A percentile compares a stretch with the other conserved stretches of the same genome.
These are phyloP conservation scores for Ogataea paraovalis DNA, from an alignment of 805 yeast species.

Conservation along the genomic window DNA sequence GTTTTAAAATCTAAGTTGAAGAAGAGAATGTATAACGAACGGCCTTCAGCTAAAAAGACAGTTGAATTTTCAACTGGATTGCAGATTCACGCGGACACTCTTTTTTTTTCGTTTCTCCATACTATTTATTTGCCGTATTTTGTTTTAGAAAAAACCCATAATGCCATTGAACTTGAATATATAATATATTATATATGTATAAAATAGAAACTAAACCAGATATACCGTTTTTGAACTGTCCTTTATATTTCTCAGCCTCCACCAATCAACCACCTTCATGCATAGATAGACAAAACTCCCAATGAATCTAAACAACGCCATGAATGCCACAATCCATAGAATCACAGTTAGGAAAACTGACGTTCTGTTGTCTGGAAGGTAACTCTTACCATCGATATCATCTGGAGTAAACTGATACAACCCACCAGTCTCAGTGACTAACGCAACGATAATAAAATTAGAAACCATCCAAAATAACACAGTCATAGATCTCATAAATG, in stretches of 20 bases:
- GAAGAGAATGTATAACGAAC: no score
- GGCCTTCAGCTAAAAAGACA: no score
- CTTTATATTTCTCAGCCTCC: constrained; percentile 15
- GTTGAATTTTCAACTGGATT: no score
- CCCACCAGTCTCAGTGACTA: constrained; percentile 85
- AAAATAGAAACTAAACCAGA: constrained; percentile 1
- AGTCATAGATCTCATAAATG: constrained; percentile 83
- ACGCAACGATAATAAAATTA: constrained; percentile 75
- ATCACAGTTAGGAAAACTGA: constrained; percentile 75
- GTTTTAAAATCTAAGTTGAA: no score
- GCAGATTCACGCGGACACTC: background rate
- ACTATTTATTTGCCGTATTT: no score
- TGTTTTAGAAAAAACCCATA: no score
- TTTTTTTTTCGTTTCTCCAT: background rate
- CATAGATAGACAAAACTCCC: constrained; percentile 66
- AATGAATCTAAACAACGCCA: constrained; percentile 77
- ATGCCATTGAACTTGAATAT: no score
- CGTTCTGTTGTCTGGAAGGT: constrained; percentile 40
- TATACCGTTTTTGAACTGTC: constrained; percentile 8
- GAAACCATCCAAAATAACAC: constrained; percentile 87
- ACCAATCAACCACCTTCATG: constrained; percentile 21
- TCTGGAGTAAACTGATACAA: constrained; percentile 42
- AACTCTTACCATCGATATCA: constrained; percentile 29
- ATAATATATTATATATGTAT: background rate
- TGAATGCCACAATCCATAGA: constrained; percentile 88